Evolutionary conservation across 1,284 basidiomycete species (phyloP).

Genomic region (Stereum hirsutum): DNA sequence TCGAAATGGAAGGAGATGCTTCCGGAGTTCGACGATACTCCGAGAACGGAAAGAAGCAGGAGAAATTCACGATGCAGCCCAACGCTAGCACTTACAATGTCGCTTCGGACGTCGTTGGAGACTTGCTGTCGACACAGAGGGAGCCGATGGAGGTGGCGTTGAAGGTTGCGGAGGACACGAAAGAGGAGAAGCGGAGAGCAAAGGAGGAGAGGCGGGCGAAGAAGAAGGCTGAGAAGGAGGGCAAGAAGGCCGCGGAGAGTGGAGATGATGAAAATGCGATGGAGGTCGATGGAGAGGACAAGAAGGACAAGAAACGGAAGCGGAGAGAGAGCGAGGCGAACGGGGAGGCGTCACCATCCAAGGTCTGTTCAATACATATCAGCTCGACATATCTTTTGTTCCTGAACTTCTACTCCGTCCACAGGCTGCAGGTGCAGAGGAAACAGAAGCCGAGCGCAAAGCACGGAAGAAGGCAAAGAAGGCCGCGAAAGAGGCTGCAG

Average conservation of each 20-base stretch:
- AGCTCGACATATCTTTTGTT: constrained; percentile 31
- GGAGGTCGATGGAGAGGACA: constrained; percentile 34
- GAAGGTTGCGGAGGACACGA: constrained; percentile 62
- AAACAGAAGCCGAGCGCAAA: constrained; percentile 65
- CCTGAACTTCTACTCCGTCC: neutral
- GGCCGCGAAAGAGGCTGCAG: constrained; percentile 55
- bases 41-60: constrained; percentile 59
- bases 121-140: constrained; percentile 77
- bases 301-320: constrained; percentile 68
- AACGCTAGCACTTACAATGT: constrained; percentile 77
- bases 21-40: constrained; percentile 55
- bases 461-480: constrained; percentile 66
- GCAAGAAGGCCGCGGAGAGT: constrained; percentile 21
- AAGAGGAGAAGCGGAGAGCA: constrained; percentile 67
- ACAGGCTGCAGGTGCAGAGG: constrained; percentile 17
- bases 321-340: constrained; percentile 48
- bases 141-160: constrained; percentile 60
- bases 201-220: constrained; percentile 75
- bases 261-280: constrained; percentile 27
- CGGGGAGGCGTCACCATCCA: constrained; percentile 18
- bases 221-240: constrained; percentile 55
- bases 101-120: constrained; percentile 69
- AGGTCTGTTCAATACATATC: no score
- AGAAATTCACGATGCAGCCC: constrained; percentile 71
- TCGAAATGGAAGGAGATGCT: constrained; percentile 79